These are phyloP conservation scores for Penicillium palitans DNA, from an alignment of 2,329 filamentous ascomycete genomes.

Conservation along the genomic window DNA sequence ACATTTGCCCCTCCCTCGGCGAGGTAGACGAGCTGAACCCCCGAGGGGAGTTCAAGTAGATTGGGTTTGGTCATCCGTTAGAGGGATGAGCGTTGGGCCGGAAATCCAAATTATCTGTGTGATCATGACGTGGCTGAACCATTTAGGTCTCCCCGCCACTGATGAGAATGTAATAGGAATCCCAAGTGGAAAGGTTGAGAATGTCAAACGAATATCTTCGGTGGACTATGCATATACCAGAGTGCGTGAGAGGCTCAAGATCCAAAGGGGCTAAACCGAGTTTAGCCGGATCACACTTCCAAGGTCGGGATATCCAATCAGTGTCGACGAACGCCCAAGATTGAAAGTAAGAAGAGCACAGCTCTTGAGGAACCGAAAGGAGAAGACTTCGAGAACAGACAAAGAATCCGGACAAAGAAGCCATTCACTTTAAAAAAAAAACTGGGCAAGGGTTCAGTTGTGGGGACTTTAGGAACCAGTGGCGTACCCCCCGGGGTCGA, in stretches of 20 bases:
- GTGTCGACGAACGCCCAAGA: too few relatives aligned
- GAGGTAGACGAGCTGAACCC: constrained; percentile 48
- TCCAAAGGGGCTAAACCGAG: constrained; percentile 3
- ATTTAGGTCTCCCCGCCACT: not conserved
- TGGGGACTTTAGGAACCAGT: not conserved
- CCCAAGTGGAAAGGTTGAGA: not conserved
- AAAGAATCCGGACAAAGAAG: constrained; percentile 1
- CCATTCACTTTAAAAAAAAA: not conserved
- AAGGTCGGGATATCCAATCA: not conserved
- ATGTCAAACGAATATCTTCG: not conserved
- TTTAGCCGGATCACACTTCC: not conserved
- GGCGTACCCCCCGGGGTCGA: constrained; percentile 8
- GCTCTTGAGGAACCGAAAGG: not conserved
- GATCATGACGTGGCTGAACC: constrained; percentile 17
- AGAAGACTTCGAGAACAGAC: not conserved
- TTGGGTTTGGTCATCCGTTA: constrained; percentile 36
- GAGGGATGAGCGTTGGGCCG: constrained; percentile 12
- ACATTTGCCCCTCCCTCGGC: constrained; percentile 76
- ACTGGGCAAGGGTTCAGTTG: not conserved
- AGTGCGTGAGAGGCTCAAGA: not conserved
- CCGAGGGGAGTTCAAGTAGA: constrained; percentile 37
- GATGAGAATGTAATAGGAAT: not conserved
- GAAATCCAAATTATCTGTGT: constrained; percentile 10
- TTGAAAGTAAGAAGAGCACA: not conserved
- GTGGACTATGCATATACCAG: not conserved